These are phyloP conservation scores for Trametopsis cervina DNA, from an alignment of 768 basidiomycete genomes.

Conservation along the genomic window DNA sequence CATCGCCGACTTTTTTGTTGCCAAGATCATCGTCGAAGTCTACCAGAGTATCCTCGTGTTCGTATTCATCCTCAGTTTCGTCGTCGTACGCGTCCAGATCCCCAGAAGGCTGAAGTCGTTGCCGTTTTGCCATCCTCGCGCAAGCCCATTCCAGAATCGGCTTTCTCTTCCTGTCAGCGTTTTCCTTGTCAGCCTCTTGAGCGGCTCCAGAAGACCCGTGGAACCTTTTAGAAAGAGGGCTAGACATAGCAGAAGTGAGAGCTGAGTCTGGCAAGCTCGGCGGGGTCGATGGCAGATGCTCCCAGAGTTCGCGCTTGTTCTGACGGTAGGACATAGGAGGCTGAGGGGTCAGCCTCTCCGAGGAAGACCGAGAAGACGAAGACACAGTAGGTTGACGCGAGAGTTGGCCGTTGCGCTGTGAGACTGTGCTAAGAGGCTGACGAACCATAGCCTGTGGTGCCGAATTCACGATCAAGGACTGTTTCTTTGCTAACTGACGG, in stretches of 20 bases:
- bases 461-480: constrained; percentile 8
- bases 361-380: constrained; percentile 6
- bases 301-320: constrained; percentile 24
- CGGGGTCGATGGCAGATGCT: constrained; percentile 22
- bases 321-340: constrained; percentile 4
- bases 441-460: constrained; percentile 6
- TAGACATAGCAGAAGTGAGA: constrained; percentile 8
- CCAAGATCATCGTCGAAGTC: not conserved
- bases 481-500: constrained; percentile 22
- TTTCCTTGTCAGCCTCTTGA: constrained; percentile 1
- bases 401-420: constrained; percentile 9
- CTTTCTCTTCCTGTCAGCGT: constrained; percentile 17
- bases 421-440: constrained; percentile 6
- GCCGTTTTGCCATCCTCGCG: constrained; percentile 32
- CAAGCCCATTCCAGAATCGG: constrained; percentile 41
- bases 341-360: constrained; percentile 5
- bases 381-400: constrained; percentile 10
- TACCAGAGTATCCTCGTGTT: constrained; percentile 1
- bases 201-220: constrained; percentile 8
- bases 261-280: constrained; percentile 6
- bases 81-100: constrained; percentile 10
- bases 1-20: not conserved
- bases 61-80: constrained; percentile 14
- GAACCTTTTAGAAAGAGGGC: constrained; percentile 12
- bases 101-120: constrained; percentile 14